Conservation (phyloP, 768 basidiomycete genomes). For the Russula earlei region DNA sequence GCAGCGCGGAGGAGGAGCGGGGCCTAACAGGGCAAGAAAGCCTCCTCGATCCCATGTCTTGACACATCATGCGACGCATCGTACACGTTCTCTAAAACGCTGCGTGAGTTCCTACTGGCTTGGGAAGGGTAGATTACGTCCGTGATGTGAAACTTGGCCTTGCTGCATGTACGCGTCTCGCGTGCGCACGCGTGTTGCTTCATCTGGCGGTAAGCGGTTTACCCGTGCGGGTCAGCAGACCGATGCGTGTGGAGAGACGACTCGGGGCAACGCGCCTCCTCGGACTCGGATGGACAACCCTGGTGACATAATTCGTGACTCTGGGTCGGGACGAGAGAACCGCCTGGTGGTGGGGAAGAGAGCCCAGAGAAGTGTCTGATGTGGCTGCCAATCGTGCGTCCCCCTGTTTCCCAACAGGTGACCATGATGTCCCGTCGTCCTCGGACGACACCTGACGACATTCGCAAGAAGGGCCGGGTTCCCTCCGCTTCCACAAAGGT, state of each 20-base stretch:
- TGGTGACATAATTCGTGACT: conserved; percentile 16
- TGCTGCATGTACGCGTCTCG: background rate
- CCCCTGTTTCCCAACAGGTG: conserved; percentile 2
- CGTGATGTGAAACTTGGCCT: background rate
- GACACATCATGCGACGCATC: conserved; percentile 6
- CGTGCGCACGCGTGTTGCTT: conserved; percentile 3
- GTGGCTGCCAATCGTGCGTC: conserved; percentile 14
- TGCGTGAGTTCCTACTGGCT: conserved; percentile 2
- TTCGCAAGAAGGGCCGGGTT: conserved; percentile 9
- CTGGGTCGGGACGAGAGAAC: background rate
- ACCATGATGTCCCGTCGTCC: conserved; percentile 15
- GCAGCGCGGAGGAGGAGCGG: conserved; percentile 9
- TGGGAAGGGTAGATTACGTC: conserved; percentile 17
- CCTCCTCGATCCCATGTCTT: conserved; percentile 4
- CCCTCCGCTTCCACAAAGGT: conserved; percentile 6
- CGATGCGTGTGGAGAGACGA: background rate
- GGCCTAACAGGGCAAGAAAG: conserved; percentile 6
- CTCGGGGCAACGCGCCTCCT: background rate
- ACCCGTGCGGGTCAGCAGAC: background rate
- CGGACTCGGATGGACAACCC: background rate
- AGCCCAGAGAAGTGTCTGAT: background rate
- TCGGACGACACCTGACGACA: conserved; percentile 16
- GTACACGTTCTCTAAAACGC: conserved; percentile 11
- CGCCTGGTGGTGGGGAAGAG: background rate
- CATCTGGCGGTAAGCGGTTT: background rate